Conservation (phyloP, 2,329 filamentous ascomycete species). For the Cordyceps sp. region DNA sequence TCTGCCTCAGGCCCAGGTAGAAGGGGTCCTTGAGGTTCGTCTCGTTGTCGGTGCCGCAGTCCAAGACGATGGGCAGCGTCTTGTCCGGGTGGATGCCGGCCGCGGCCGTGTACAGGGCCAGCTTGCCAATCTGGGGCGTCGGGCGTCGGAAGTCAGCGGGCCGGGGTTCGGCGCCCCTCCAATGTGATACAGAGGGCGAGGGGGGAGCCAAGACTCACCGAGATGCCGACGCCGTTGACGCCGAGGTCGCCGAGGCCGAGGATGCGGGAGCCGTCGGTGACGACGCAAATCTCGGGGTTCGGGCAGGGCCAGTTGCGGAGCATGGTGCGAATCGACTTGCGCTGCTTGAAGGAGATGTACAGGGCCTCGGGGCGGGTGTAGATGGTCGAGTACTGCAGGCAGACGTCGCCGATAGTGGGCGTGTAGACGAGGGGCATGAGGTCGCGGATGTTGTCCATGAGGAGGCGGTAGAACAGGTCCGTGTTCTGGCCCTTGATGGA, state of each 20-base stretch:
- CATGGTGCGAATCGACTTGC: slow-evolving; percentile 75
- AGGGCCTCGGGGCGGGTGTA: slow-evolving; percentile 91
- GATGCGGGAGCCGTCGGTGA: slow-evolving; percentile 89
- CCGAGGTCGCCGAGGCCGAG: slow-evolving; percentile 88
- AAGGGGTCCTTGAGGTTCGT: slow-evolving; percentile 51
- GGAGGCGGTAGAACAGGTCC: slow-evolving; percentile 68
- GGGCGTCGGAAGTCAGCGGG: background rate
- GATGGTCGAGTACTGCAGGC: slow-evolving; percentile 86
- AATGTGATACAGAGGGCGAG: too few species aligned
- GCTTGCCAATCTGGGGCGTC: slow-evolving; percentile 62
- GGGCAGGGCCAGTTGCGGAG: slow-evolving; percentile 84
- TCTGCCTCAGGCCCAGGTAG: slow-evolving; percentile 78
- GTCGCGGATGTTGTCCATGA: slow-evolving; percentile 62
- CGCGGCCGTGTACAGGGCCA: slow-evolving; percentile 86
- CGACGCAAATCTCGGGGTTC: slow-evolving; percentile 86
- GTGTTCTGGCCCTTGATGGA: slow-evolving; percentile 58
- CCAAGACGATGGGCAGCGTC: slow-evolving; percentile 57
- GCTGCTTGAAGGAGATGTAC: slow-evolving; percentile 92
- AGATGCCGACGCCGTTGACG: slow-evolving; percentile 95
- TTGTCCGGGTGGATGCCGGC: slow-evolving; percentile 84
- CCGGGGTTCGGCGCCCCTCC: too few species aligned
- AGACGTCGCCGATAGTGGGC: slow-evolving; percentile 87
- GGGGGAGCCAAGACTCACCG: slow-evolving; percentile 35
- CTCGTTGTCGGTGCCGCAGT: slow-evolving; percentile 52
- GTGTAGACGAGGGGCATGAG: slow-evolving; percentile 78